Base-by-base conservation (phyloP, 2,329 filamentous ascomycete species). In the Arthroderma uncinatum region DNA sequence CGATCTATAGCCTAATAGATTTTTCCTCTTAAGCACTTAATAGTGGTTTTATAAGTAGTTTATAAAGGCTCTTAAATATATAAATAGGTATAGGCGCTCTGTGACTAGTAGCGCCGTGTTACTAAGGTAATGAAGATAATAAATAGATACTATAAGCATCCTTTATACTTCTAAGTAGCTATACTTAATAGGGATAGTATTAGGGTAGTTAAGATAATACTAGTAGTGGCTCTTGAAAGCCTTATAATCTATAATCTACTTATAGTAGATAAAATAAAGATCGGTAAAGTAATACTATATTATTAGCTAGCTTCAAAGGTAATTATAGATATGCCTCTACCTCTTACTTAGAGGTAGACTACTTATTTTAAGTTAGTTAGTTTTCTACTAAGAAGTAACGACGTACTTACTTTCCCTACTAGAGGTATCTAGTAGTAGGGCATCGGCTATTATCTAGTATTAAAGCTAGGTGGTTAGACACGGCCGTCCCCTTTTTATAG, bases 311-410 rank as follows among this genome's bases (percentile, higher is more conserved):
- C 19, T 25, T 34, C 47, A 19, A 25, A 47, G 52, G 19, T 34
- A 55, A 36, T 23, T 34, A 21, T 58, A 54, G 28, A 58, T 58
- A 58, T 58, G 30, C 14, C 36, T 58, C 56, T 33, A 58, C 28
- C 48, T 36, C 4, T 58, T 12, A 8, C 52, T 47, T 37, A 33
- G 16, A 39, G 36, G 36, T n/a, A 39, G 16, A n/a, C 36, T 39
- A 39, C 16, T 4, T 39, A 39, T 44, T 4, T 39, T 39, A 39
- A 33, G 25, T 30, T 30, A 36, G 23, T 14, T 12, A 34, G 14
- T 53, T 1, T 14, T 1, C 50, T 53, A 34, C 19, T 2, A 36
- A 36, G 2, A 34, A 34, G 30, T 14, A 53, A 30, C 9, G 16
- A 25, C 4, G 7, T 14, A 53, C 28, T 36, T 34, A 53, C 34